Evolutionary conservation across 108 stramenopile species (phyloP), one percentile per base, ranked within the genome.

Genomic region (Nitzschia sp.): DNA sequence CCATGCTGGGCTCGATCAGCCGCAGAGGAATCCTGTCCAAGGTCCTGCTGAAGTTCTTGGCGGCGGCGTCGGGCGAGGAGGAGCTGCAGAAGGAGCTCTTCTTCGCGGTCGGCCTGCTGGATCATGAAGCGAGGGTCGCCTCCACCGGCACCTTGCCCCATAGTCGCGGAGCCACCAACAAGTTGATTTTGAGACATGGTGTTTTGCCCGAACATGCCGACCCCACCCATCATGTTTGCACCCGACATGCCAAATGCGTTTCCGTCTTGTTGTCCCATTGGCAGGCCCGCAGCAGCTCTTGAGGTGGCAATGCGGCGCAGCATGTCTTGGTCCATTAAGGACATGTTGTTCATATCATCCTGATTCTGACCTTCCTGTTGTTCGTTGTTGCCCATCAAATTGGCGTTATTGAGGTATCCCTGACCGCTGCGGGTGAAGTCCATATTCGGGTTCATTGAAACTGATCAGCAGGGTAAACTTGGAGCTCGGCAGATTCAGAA

Each of bases 21-120:
- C n/a, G n/a, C n/a, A n/a, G n/a, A n/a, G 6, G 59, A 24, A 25
- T 38, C 69, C 49, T 36, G 46, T 36, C n/a, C 23, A 26, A 34
- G n/a, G 34, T 54, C 51, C 32, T 65, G 64, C 35, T 70, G 56
- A 17, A 70, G 25, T 46, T 60, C 61, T 36, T 71, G 70, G 29
- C 80, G 80, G 3, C 75, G 65, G n/a, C 75, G 49, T 19, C 75
- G 64, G 23, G 74, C 65, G 13, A 74, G 60, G 9, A 80, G 58
- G 6, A 80, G 62, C 30, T 80, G 60, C 58, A 80, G 54, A n/a
- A 80, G 67, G 26, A 80, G 67, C 51, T 78, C 77, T 54, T 80
- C 79, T 54, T 80, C 79, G 1, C 64, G 35, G 31, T 65, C 64
- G 1, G 64, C 64, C 25, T 53, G 64, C 27, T 65, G 49, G 17